Percentiles rank a stretch among this genome's conserved stretches.
These are phyloP conservation scores for Osmanthus fragrans DNA, from an alignment of 257 asterid species.

Conservation along the genomic window DNA sequence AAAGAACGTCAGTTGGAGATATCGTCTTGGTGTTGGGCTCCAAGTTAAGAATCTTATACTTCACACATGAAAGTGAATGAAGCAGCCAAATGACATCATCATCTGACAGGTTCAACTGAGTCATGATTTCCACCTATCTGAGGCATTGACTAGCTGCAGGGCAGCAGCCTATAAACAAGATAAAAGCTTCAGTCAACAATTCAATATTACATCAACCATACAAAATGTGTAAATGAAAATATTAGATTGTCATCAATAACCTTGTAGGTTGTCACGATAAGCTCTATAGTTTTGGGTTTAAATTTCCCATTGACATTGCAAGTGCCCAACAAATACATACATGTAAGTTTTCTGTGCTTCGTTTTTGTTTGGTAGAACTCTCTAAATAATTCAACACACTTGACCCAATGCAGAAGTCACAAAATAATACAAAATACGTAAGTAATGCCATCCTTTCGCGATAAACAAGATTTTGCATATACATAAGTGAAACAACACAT, in stretches of 20 bases:
- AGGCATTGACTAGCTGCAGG: conserved; percentile 64
- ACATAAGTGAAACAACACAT: neutral
- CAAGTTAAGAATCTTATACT: conserved; percentile 79
- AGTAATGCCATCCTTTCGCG: conserved; percentile 4
- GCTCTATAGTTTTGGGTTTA: conserved; percentile 84
- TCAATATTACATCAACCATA: conserved; percentile 14
- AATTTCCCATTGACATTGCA: conserved; percentile 90
- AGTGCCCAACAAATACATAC: conserved; percentile 94
- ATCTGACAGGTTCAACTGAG: conserved; percentile 81
- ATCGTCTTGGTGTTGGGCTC: conserved; percentile 86
- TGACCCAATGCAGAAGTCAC: conserved; percentile 52
- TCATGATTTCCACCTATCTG: conserved; percentile 81
- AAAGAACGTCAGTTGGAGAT: conserved; percentile 78
- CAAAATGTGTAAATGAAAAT: conserved; percentile 26
- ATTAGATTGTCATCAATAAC: conserved; percentile 40
- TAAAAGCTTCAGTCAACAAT: conserved; percentile 22
- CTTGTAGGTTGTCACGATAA: conserved; percentile 91
- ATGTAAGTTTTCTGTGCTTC: conserved; percentile 92
- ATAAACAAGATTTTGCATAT: conserved; percentile 20
- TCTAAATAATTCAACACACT: conserved; percentile 85
- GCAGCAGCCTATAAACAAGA: conserved; percentile 66
- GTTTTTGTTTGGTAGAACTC: conserved; percentile 98
- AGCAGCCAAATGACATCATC: conserved; percentile 93
- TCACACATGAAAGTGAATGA: conserved; percentile 96
- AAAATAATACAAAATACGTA: conserved; percentile 1